phyloP scores from a whole-genome alignment of 768 basidiomycete species.

The Kwoniella newhampshirensis region DNA sequence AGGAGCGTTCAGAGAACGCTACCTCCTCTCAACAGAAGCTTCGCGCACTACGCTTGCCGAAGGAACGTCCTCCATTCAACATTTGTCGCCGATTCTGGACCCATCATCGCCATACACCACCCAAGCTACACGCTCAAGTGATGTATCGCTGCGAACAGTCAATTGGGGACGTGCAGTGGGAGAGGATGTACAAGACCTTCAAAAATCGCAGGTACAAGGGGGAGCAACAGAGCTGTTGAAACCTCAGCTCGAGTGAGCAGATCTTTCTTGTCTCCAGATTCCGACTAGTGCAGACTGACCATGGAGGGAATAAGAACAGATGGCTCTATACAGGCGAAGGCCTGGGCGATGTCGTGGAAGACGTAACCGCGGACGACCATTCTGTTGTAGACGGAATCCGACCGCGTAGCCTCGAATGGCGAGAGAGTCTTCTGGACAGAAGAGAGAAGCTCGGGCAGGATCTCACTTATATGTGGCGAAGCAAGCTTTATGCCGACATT shows the following conservation, averaged over 20 bases:
- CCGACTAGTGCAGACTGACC: too few species aligned
- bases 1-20: constrained; percentile 77
- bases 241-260: constrained; percentile 73
- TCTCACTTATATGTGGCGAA: constrained; percentile 94
- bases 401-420: constrained; percentile 29
- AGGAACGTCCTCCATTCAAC: constrained; percentile 23
- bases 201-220: constrained; percentile 24
- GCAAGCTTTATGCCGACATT: constrained; percentile 87
- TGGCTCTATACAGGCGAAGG: constrained; percentile 89
- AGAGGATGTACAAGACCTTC: not conserved
- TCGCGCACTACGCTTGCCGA: too few species aligned
- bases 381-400: constrained; percentile 65
- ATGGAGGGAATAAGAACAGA: too few species aligned
- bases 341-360: constrained; percentile 62
- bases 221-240: constrained; percentile 75
- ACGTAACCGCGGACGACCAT: constrained; percentile 52
- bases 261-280: not conserved
- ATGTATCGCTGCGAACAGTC: not conserved
- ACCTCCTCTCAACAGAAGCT: constrained; percentile 58
- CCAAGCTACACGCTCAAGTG: not conserved
- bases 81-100: too few species aligned
- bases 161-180: not conserved
- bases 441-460: constrained; percentile 85
- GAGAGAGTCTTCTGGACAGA: constrained; percentile 47
- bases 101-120: too few species aligned